phyloP scores from a whole-genome alignment of 1,284 basidiomycete species.

The Rhizoctonia solani region DNA sequence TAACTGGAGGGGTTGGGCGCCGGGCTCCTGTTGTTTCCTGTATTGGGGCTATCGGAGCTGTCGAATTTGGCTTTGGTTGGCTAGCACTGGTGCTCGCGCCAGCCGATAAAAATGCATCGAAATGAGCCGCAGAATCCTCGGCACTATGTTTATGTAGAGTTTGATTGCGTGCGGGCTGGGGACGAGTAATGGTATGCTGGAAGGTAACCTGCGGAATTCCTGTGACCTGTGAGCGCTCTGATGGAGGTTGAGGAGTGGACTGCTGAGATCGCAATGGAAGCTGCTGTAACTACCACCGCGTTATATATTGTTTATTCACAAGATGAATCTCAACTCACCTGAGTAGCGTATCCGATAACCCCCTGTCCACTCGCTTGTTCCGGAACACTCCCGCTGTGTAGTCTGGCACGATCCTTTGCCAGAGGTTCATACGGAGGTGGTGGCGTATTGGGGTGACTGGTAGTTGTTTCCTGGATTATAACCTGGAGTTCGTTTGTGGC shows the following conservation, averaged over 20 bases:
- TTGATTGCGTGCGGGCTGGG: neutral
- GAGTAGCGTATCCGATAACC: slow-evolving; percentile 21
- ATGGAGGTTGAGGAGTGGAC: slow-evolving; percentile 5
- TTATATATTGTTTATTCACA: neutral
- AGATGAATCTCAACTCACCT: slow-evolving; percentile 4
- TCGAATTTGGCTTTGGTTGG: slow-evolving; percentile 10
- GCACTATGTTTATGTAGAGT: slow-evolving; percentile 13
- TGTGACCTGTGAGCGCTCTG: slow-evolving; percentile 2
- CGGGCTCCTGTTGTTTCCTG: neutral
- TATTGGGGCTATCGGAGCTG: neutral
- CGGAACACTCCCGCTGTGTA: neutral
- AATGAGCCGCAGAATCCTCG: slow-evolving; percentile 36
- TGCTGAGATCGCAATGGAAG: slow-evolving; percentile 20
- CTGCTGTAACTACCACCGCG: slow-evolving; percentile 14
- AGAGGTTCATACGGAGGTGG: slow-evolving; percentile 30
- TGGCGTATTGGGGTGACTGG: slow-evolving; percentile 13
- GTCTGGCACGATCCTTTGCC: slow-evolving; percentile 1
- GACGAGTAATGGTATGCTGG: neutral
- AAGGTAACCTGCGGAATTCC: slow-evolving; percentile 2
- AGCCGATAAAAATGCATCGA: slow-evolving; percentile 36
- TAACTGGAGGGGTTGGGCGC: slow-evolving; percentile 13
- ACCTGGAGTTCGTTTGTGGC: neutral
- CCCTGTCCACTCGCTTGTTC: slow-evolving; percentile 1
- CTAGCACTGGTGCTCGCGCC: neutral
- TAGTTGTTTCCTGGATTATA: neutral